Percentiles rank a stretch among this genome's conserved stretches.
Conservation (phyloP, 306 rosid genomes). For the Begonia masoniana region DNA sequence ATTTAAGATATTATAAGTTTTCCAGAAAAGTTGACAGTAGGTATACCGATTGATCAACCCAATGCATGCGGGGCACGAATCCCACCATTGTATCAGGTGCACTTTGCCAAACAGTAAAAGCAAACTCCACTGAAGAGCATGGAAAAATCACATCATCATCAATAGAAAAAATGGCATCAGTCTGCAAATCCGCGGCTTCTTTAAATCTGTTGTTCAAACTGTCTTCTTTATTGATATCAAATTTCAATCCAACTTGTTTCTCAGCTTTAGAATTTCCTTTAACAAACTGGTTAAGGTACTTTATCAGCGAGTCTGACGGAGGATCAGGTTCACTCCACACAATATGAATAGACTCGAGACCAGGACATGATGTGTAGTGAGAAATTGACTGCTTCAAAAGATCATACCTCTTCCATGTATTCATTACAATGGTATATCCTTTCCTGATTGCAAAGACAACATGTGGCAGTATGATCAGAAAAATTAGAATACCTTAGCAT, state of each 20-base stretch:
- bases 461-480: background rate
- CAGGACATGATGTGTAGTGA: slow-evolving; percentile 68
- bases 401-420: slow-evolving; percentile 98
- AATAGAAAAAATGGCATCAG: slow-evolving; percentile 74
- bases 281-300: slow-evolving; percentile 25
- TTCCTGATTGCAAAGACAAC: slow-evolving; percentile 30
- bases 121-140: slow-evolving; percentile 79
- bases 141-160: slow-evolving; percentile 93
- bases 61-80: slow-evolving; percentile 90
- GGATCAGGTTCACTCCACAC: slow-evolving; percentile 94
- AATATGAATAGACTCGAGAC: slow-evolving; percentile 61
- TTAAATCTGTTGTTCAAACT: slow-evolving; percentile 93
- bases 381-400: slow-evolving; percentile 76
- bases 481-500: slow-evolving; percentile 6
- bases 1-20: too few species aligned
- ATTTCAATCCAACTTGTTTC: slow-evolving; percentile 37
- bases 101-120: slow-evolving; percentile 85
- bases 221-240: slow-evolving; percentile 67
- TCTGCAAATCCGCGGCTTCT: slow-evolving; percentile 54
- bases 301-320: slow-evolving; percentile 45
- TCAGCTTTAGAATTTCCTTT: slow-evolving; percentile 36
- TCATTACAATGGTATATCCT: slow-evolving; percentile 78
- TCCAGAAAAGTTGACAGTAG: too few species aligned
- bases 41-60: slow-evolving; percentile 54
- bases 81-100: slow-evolving; percentile 96